Conservation (phyloP, 257 asterid genomes). For the Catharanthus roseus region DNA sequence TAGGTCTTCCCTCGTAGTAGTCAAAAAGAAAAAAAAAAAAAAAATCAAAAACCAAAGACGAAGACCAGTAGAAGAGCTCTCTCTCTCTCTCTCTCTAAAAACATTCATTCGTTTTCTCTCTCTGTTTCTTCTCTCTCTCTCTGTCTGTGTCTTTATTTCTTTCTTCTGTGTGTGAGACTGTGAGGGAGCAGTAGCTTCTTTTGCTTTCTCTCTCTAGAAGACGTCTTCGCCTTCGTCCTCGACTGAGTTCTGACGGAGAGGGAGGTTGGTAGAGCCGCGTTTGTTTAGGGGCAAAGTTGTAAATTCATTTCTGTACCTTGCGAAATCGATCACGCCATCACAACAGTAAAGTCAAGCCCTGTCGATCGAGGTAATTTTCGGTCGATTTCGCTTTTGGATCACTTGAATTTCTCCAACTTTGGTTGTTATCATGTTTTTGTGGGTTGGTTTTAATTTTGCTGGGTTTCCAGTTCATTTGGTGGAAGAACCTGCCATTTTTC, state of each 20-base stretch:
- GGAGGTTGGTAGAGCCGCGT: slow-evolving; percentile 5
- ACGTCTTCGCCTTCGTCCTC: slow-evolving; percentile 18
- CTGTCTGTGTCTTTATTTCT: not conserved
- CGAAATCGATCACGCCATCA: slow-evolving; percentile 26
- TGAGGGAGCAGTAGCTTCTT: not conserved
- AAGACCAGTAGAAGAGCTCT: slow-evolving; percentile 10
- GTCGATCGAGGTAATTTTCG: slow-evolving; percentile 47
- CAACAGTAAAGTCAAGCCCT: slow-evolving; percentile 28
- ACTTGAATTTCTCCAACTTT: slow-evolving; percentile 11
- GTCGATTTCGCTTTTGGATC: slow-evolving; percentile 24
- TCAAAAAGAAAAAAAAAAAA: not conserved
- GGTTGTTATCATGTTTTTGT: not conserved
- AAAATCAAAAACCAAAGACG: slow-evolving; percentile 20
- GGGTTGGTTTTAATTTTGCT: slow-evolving; percentile 6
- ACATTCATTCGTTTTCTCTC: not conserved
- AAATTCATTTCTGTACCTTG: slow-evolving; percentile 15
- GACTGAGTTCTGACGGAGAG: slow-evolving; percentile 18
- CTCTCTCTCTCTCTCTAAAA: not conserved
- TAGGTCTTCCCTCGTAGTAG: not conserved
- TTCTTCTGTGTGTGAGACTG: slow-evolving; percentile 3
- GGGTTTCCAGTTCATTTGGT: not conserved
- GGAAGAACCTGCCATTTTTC: not conserved
- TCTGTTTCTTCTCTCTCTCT: too few relatives aligned
- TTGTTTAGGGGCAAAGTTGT: slow-evolving; percentile 11
- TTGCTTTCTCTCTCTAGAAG: slow-evolving; percentile 26